Evolutionary conservation across 352 stramenopile genomes (phyloP), one percentile per base, ranked within the genome.

Genomic region (Pythium vanterpoolii): DNA sequence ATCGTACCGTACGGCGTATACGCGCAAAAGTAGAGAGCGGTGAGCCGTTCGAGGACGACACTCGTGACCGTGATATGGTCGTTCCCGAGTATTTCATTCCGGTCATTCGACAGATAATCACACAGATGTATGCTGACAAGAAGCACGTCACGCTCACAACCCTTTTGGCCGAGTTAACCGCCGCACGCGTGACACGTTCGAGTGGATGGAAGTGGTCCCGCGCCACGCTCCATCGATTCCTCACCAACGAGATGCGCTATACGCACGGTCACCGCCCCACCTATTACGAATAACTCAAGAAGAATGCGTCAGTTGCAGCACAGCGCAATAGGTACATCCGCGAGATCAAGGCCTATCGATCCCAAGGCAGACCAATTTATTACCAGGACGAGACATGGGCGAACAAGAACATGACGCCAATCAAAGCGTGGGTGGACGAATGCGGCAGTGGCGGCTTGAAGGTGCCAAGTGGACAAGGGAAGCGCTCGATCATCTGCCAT

Each of bases 401-500:
- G 13, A 57, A 47, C 49, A 57, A 57, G 49, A 57, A 57, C 34
- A 57, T 57, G 49, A 57, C 49, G 4, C 49, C 49, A 57, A 24
- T 21, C 13, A 46, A 47, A 5, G 49, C 47, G 3, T 57, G 49
- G 34, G 2, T 47, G 13, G 34, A 57, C 26, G 49, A 30, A 11
- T 21, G 44, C 23, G 56, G 61, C 3, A 52, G 58, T 6, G 56
- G 56, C 13, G 61, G 66, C 2, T 8, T 68, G 0, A 67, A 64
- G 11, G 61, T 73, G 1, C 56, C 61, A 21, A 13, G 39, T 3
- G 61, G 61, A 7, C 67, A 67, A 34, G 62, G 66, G 1, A 50
- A 69, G n/a, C 24, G 60, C 0, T 69, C 49, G 1, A 69, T 72
- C 19, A 50, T 73, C 13, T 68, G 57, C 24, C 62, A 71, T 18